Evolutionary conservation across 495 filamentous ascomycete genomes (phyloP), one percentile per base, ranked within the genome.

Genomic region (Aspergillus haitiensis): DNA sequence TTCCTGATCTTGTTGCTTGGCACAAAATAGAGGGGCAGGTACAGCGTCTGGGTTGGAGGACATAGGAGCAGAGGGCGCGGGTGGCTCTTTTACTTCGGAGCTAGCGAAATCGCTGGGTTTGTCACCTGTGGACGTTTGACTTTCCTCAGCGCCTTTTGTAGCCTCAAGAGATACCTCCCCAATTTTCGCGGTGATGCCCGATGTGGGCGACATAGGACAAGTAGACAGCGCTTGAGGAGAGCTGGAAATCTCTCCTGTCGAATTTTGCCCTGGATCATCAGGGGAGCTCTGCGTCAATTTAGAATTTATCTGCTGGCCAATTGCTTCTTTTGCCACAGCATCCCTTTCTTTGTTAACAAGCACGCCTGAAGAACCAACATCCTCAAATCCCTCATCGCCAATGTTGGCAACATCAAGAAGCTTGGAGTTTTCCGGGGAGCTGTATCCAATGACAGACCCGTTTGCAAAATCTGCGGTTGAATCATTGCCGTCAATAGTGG

Each of bases 361-460:
- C 47, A 88, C 88, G 3, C 84, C 83, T 16, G 84, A 82, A 53
- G 86, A 83, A 15, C 84, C 83, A 16, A 98, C 92, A 70, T 97
- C 91, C 71, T 98, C 94, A 65, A 97, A 98, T 0, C 90, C 92
- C 67, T 98, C 93, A 56, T 97, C 94, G 10, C 85, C 86, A 15
- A 80, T 84, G 63, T 91, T 94, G 36, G 88, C 86, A 4, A 91
- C 82, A 61, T 92, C 27, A 87, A 81, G 48, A 72, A 82, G 35
- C 80, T 82, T 68, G 32, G 68, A 65, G 63, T 80, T 78, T 60
- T 82, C 74, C 7, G 74, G 72, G 2, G 81, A 77, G 50, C 65
- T 72, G 46, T 68, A 69, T 11, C 64, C 68, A 56, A 71, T 55
- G 40, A 67, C 64, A 40, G 72, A 74, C 21, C 67, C 71, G 66